Conservation (phyloP, 345 rosid species). For the Isatis tinctoria region DNA sequence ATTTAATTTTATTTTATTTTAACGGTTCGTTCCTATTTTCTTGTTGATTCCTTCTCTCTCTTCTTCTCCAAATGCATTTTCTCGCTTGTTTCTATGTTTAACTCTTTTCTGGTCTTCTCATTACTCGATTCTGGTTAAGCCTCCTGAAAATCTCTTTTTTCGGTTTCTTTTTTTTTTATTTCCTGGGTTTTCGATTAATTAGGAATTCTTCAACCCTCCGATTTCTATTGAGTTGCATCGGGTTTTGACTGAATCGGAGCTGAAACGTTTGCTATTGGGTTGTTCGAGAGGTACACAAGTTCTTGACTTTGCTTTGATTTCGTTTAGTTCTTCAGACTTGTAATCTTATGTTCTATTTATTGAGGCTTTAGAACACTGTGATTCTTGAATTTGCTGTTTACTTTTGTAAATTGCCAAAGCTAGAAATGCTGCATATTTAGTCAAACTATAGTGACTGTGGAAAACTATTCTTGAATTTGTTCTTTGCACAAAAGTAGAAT, state of each 20-base stretch:
- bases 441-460: too few relatives aligned
- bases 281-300: background rate
- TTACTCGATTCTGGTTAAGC: background rate
- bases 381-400: background rate
- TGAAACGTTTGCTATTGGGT: background rate
- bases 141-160: background rate
- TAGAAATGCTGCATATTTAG: too few relatives aligned
- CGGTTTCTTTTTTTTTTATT: background rate
- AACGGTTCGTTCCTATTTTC: slow-evolving; percentile 11
- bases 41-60: background rate
- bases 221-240: background rate
- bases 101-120: background rate
- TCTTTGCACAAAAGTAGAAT: too few relatives aligned
- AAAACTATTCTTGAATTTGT: too few relatives aligned
- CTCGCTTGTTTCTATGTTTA: background rate
- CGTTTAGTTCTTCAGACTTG: background rate
- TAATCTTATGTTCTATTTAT: too few relatives aligned
- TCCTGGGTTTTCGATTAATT: background rate
- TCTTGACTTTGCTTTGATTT: background rate
- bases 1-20: background rate
- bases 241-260: background rate
- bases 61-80: background rate
- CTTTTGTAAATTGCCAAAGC: too few relatives aligned
- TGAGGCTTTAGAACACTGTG: background rate
- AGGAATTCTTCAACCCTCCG: background rate